Base-by-base conservation (phyloP, 306 rosid genomes). In the Leucaena leucocephala region DNA sequence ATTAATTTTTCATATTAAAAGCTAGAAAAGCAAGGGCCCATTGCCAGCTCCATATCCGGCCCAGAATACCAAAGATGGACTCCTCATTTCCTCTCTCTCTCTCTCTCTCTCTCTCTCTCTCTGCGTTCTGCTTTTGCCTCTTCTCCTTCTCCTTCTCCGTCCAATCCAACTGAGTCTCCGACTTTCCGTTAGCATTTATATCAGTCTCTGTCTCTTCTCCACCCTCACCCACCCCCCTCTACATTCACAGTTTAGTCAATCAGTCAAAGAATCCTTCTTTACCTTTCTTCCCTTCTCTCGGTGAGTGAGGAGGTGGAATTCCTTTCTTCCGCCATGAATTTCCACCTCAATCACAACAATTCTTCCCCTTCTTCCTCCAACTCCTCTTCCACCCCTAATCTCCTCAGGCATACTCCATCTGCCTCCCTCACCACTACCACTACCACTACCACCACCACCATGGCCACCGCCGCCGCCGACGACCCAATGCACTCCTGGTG, bases 401-500 rank as follows among this genome's bases (percentile, higher is more conserved):
- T 69, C 49, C 40, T 67, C 34, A 7, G 68, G 42, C 12, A 81
- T 39, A 70, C 76, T 58, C 7, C 70, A 59, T 19, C 69, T 67
- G 17, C 81, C 72, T 43, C 80, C 55, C 49, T 80, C 75, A 49
- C 80, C 61, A 17, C 75, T 49, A 39, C 73, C 38, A 17, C 75
- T 49, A 39, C 73, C 38, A 16, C 70, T 6, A 15, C 36, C 6
- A 21, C 38, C 39, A 59, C 66, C 17, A 33, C 66, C 6, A 21
- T 15, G 1, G 6, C 78, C 22, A 22, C 77, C 62, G 3, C 85
- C 38, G 39, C 82, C 76, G 72, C 75, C 71, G 74, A 64, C 16
- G 93, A 88, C 82, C 95, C 92, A 16, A 90, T 90, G 92, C 95
- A 90, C 74, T 90, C 95, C 0, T 90, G 95, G 92, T 55, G 98